Evolutionary conservation across 306 rosid genomes (phyloP), one percentile per base, ranked within the genome.

Genomic region (Casuarina glauca): DNA sequence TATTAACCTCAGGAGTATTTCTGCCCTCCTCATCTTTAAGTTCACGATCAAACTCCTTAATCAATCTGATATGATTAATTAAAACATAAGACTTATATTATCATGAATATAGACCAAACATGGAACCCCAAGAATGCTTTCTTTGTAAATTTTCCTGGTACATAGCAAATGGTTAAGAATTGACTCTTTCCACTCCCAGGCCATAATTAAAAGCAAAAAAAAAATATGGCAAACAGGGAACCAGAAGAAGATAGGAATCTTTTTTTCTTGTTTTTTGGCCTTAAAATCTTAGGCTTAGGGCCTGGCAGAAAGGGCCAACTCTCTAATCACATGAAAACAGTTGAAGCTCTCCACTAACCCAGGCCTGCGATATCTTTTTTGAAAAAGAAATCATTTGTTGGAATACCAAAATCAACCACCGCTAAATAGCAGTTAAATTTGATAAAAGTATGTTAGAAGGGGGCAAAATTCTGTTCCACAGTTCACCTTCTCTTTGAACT

Each of bases 11-110:
- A 50, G 91, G 88, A 70, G 99, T 79, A 87, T 90, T 93, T 85
- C 82, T 86, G 67, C 87, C 89, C 83, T 90, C 99, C 79, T 85
- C 99, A 32, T 96, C 99, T 85, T 96, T 96, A 77, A 90, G 74
- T 86, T 93, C 97, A 68, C 96, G 94, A 81, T 96, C 99, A 84
- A 88, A 91, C 84, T 96, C 99, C 86, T 93, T 96, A 58, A 96
- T 88, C 85, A 93, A 82, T 79, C 99, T 96, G 90, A 80, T 77
- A 74, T 38, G 78, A 77, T 44, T 43, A 64, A 62, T 51, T 55
- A 58, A 12, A 82, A 72, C 54, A 68, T 43, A 72, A 72, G 74
- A 11, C 36, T 58, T 76, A 63, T 20, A 20, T 19, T 58, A 82
- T 42, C 70, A 13, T 64, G 72, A 48, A 55, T 57, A 44, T 42